Evolutionary conservation across 73 alveolate genomes (phyloP).

Genomic region (Durusdinium trenchii): DNA sequence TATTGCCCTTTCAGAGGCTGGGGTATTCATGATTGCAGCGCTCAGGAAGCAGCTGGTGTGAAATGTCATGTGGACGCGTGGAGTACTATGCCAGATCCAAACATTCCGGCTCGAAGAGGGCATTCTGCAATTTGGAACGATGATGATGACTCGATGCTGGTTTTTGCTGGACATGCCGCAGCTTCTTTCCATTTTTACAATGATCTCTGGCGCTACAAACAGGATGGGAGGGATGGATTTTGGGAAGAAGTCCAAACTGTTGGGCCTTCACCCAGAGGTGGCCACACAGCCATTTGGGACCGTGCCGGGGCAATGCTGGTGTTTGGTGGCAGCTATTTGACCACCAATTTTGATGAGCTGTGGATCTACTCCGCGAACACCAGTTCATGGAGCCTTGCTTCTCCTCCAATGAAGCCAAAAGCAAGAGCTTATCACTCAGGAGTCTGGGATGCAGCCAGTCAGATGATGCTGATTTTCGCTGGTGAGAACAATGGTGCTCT

Average conservation of each 20-base stretch:
- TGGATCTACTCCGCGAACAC: background rate
- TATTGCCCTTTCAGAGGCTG: conserved; percentile 15
- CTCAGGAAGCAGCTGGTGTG: background rate
- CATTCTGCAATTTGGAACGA: background rate
- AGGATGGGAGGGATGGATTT: background rate
- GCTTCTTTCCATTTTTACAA: background rate
- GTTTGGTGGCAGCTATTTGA: background rate
- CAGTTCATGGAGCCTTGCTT: background rate
- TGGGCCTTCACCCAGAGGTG: conserved; percentile 12
- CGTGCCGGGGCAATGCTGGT: background rate
- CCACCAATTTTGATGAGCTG: background rate
- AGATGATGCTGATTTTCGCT: background rate
- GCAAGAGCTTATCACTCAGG: conserved; percentile 24
- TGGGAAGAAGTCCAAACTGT: background rate
- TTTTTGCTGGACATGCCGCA: conserved; percentile 15
- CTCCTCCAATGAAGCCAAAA: background rate
- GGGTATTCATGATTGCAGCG: conserved; percentile 19
- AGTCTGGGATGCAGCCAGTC: background rate
- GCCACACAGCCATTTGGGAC: conserved; percentile 1
- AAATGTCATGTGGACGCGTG: conserved; percentile 21
- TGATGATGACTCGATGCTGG: background rate
- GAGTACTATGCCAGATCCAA: background rate
- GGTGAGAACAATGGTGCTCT: background rate
- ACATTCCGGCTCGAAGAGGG: background rate
- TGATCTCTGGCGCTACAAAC: conserved; percentile 34